Conservation (phyloP, 192 early-diverging fungal species). For the Mortierella antarctica region DNA sequence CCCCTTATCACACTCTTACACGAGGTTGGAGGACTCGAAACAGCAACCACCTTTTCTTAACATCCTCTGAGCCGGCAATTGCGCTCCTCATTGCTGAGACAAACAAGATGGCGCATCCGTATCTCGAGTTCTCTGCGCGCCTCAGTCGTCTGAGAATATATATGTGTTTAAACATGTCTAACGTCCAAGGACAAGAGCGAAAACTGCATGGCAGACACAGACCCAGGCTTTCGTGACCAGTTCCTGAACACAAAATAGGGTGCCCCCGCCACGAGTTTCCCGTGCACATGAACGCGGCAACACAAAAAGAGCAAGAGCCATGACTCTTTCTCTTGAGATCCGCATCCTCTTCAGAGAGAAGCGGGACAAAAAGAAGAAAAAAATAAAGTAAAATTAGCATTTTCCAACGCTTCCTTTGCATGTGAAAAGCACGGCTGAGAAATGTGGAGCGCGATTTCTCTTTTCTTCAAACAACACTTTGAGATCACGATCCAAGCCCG, state of each 20-base stretch:
- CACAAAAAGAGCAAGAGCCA: slow-evolving; percentile 6
- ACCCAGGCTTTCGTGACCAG: not conserved
- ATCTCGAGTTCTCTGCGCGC: too few relatives aligned
- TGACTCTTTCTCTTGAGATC: not conserved
- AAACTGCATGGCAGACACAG: too few relatives aligned
- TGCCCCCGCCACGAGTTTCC: not conserved
- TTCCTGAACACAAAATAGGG: slow-evolving; percentile 5
- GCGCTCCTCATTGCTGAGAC: too few relatives aligned
- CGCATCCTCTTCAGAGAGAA: not conserved
- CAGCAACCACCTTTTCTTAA: too few relatives aligned
- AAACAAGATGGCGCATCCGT: too few relatives aligned
- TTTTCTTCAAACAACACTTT: not conserved
- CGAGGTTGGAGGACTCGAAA: too few relatives aligned
- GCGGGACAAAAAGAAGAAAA: not conserved
- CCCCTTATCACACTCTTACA: too few relatives aligned
- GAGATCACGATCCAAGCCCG: not conserved
- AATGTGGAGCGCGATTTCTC: slow-evolving; percentile 19
- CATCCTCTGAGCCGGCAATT: too few relatives aligned
- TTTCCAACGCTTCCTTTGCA: slow-evolving; percentile 1
- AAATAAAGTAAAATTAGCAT: not conserved
- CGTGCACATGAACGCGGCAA: slow-evolving; percentile 17
- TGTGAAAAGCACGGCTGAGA: slow-evolving; percentile 25
- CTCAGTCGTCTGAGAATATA: too few relatives aligned
- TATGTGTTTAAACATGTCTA: too few relatives aligned
- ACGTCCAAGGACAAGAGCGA: too few relatives aligned